phyloP scores from a whole-genome alignment of 1,139 yeast genomes.

The Zhuliangozyma blackwelliae region DNA sequence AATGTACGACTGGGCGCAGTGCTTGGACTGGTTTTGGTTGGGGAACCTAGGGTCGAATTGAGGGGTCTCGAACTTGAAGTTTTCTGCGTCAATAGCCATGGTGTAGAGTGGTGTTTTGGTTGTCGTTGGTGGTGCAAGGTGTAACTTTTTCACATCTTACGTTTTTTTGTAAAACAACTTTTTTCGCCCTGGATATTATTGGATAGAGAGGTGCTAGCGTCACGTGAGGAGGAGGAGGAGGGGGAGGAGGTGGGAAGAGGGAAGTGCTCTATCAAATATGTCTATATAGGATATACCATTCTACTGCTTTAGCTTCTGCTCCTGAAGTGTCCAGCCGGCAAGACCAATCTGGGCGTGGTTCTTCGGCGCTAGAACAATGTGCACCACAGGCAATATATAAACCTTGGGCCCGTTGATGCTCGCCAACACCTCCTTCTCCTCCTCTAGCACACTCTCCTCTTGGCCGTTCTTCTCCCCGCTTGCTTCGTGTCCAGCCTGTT shows the following conservation, averaged over 20 bases:
- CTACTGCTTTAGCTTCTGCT: too few species aligned
- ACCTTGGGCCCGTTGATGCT: slow-evolving; percentile 15
- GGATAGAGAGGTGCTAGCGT: neutral
- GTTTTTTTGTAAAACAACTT: slow-evolving; percentile 6
- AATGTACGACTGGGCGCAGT: slow-evolving; percentile 96
- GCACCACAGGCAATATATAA: slow-evolving; percentile 19
- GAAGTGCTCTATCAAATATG: too few species aligned
- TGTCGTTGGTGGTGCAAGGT: neutral
- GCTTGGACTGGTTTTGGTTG: slow-evolving; percentile 93
- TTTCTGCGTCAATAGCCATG: slow-evolving; percentile 47
- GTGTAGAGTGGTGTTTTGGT: neutral
- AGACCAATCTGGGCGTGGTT: too few species aligned
- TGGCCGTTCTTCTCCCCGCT: slow-evolving; percentile 1
- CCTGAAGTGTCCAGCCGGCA: too few species aligned
- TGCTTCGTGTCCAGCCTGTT: slow-evolving; percentile 2
- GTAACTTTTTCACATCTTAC: slow-evolving; percentile 5
- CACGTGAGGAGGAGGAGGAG: neutral
- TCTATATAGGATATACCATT: too few species aligned
- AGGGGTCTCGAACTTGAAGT: slow-evolving; percentile 66
- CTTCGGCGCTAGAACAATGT: slow-evolving; percentile 8
- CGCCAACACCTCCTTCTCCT: slow-evolving; percentile 4
- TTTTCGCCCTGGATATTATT: neutral
- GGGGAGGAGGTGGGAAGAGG: neutral
- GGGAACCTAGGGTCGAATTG: slow-evolving; percentile 95
- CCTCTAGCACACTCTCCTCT: slow-evolving; percentile 4